Base-by-base conservation (phyloP, 2,329 filamentous ascomycete species). In the Penicillium digitatum region DNA sequence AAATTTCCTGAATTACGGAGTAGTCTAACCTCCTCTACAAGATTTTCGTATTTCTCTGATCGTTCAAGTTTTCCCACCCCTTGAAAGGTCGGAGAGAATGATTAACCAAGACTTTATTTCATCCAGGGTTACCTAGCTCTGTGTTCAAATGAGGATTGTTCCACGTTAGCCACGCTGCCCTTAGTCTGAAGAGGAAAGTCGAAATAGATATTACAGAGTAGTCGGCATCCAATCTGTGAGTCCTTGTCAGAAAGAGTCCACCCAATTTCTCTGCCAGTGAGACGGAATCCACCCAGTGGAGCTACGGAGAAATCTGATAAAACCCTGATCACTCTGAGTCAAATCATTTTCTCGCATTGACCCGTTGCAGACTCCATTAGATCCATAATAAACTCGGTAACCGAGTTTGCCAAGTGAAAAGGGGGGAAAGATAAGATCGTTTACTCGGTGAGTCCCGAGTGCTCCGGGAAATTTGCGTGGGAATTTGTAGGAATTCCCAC, bases 251-350 rank as follows among this genome's bases (percentile, higher is more conserved):
- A 38, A 27, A 22, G 32, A 51, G 29, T 35, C 52, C 52, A 55
- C 49, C 51, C 24, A 44, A 38, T 37, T 44, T 52, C 44, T 55
- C 40, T 44, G 38, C 45, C 35, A 44, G 34, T 32, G 45, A 29
- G 16, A 52, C 39, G 34, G 54, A 62, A 62, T 43, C 62, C 61
- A 63, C 61, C 45, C 2, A 32, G 61, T 63, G 61, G 61, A 63
- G 62, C 55, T 20, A 50, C 52, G 56, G 57, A 57, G 57, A 52
- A 60, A 59, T 62, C 62, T 57, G 58, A 65, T 65, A 58, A 61
- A 60, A 63, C 60, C 59, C 60, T 58, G 60, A 61, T 63, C 56
- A 60, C 57, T 39, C 32, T 43, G 39, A 58, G 54, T 55, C 60
- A 56, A 59, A 61, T 62, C 60, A 63, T 31, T 48, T 40, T 39